Conservation (phyloP, 1,284 basidiomycete genomes). For the Boletus semigastroideus region DNA sequence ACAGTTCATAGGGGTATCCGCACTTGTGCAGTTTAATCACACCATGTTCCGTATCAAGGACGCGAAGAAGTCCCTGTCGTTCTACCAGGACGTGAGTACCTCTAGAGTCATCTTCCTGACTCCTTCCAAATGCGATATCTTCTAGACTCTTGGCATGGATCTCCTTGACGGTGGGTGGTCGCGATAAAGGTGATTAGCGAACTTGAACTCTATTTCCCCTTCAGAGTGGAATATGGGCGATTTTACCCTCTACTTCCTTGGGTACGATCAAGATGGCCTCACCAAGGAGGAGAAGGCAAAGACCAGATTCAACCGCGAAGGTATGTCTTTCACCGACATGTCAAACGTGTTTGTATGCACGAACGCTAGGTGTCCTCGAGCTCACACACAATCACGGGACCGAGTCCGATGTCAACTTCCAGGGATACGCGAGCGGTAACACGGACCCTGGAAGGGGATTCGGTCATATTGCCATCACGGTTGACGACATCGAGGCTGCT, state of each 20-base stretch:
- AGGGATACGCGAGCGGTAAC: constrained; percentile 84
- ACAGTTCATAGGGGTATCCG: constrained; percentile 1
- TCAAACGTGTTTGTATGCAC: constrained; percentile 1
- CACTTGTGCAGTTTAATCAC: constrained; percentile 70
- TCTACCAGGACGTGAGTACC: constrained; percentile 65
- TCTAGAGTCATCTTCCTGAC: background rate
- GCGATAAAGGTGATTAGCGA: background rate
- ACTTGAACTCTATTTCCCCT: background rate
- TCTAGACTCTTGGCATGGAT: constrained; percentile 83
- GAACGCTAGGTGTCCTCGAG: constrained; percentile 68
- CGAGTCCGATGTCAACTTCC: constrained; percentile 74
- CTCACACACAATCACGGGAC: constrained; percentile 91
- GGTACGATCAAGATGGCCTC: constrained; percentile 58
- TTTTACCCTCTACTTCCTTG: constrained; percentile 84
- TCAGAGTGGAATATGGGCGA: constrained; percentile 51
- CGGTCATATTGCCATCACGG: constrained; percentile 85
- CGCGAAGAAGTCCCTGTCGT: constrained; percentile 73
- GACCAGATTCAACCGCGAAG: constrained; percentile 62
- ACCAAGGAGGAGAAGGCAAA: constrained; percentile 49
- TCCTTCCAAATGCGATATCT: constrained; percentile 11
- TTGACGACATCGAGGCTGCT: constrained; percentile 81
- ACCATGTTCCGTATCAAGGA: constrained; percentile 92
- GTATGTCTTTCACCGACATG: constrained; percentile 34
- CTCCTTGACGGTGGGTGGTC: constrained; percentile 55
- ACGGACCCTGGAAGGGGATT: constrained; percentile 80